Evolutionary conservation across 2,329 filamentous ascomycete species (phyloP), one percentile per base, ranked within the genome.

Genomic region (Clonostachys rosea): DNA sequence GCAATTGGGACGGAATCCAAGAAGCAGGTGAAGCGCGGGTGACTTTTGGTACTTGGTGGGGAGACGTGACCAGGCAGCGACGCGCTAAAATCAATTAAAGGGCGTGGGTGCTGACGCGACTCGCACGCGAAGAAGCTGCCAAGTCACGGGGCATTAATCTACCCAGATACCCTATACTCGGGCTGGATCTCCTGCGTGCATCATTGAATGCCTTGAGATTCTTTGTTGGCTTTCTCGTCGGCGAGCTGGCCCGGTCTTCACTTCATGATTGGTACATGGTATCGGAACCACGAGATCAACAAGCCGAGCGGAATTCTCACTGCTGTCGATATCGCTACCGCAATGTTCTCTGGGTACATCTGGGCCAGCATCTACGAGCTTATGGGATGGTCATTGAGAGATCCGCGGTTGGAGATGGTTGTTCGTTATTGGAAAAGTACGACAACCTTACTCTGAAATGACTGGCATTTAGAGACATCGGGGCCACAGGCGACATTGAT

Each of bases 231-330:
- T 71, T 70, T 56, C 79, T 81, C 48, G 76, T 62, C 65, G 2
- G 60, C 66, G 0, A 67, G 79, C 43, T 69, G 42, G 71, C 72
- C 49, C 59, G 69, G 0, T 57, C 65, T 81, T 40, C 62, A 78
- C 41, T 70, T 74, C 42, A 69, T 78, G 18, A 66, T 83, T 8
- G 78, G 75, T 0, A 78, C 70, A 6, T 78, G 74, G 74, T 78
- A 78, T 47, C 65, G 73, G 5, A 65, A 68, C 2, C 68, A 75
- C 39, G 72, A 75, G 40, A 70, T 74, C 17, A 61, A 60, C 12
- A 67, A 76, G 6, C 64, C 76, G 6, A 75, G 73, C 3, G 76
- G 76, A 6, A 62, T 76, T 30, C 79, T 59, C 37, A 79, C 78
- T 34, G 65, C 74, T 20, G 75, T 74, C 1, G 59, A 76, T 0